Conservation (phyloP, 2,329 filamentous ascomycete genomes). For the Diaporthe citriasiana region DNA sequence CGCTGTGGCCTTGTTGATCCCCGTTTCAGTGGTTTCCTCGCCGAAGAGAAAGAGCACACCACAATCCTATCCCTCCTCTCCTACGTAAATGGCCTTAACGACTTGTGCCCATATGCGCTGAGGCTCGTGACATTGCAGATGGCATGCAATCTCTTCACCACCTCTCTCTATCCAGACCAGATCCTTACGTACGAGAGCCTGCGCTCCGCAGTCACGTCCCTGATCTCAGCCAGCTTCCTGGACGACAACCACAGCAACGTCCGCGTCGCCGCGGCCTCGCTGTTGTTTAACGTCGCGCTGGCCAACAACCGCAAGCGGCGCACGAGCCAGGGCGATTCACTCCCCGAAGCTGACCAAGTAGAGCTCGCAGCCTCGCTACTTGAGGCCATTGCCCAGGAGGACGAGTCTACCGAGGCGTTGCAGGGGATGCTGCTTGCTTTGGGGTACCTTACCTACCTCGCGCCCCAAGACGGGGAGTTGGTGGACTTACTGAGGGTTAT, state of each 20-base stretch:
- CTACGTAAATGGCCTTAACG: constrained; percentile 66
- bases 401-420: constrained; percentile 77
- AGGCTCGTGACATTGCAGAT: constrained; percentile 88
- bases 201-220: constrained; percentile 71
- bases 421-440: constrained; percentile 83
- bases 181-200: constrained; percentile 68
- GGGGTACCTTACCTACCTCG: constrained; percentile 81
- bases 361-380: constrained; percentile 86
- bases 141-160: constrained; percentile 87
- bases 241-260: constrained; percentile 81
- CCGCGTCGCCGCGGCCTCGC: constrained; percentile 83
- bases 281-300: constrained; percentile 86
- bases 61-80: constrained; percentile 75
- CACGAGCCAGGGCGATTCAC: constrained; percentile 66
- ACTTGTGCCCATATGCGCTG: constrained; percentile 84
- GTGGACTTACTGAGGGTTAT: constrained; percentile 83
- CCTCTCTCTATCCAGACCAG: constrained; percentile 76
- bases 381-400: constrained; percentile 76
- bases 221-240: constrained; percentile 84
- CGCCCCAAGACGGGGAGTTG: constrained; percentile 79
- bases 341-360: constrained; percentile 80
- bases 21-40: constrained; percentile 85
- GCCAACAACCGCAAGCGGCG: constrained; percentile 77
- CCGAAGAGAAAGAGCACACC: constrained; percentile 77
- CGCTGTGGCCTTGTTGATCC: constrained; percentile 83